Evolutionary conservation across 1,284 basidiomycete genomes (phyloP).

Genomic region (Coniophora puteana): DNA sequence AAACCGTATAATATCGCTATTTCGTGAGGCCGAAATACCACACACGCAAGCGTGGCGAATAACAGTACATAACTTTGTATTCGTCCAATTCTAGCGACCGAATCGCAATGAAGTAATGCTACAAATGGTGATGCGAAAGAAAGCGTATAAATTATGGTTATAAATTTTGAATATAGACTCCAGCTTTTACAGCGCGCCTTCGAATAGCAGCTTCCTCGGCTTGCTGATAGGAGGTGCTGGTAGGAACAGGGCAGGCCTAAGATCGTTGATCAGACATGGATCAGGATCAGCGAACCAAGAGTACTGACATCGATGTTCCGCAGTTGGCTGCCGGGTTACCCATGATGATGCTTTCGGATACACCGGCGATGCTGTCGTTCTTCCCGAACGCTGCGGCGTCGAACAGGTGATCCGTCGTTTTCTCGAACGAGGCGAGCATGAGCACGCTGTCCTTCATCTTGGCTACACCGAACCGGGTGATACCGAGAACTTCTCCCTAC

Average conservation of each 20-base stretch:
- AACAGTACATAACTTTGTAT: too few relatives aligned
- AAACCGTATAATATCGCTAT: too few relatives aligned
- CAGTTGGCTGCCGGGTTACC: slow-evolving; percentile 96
- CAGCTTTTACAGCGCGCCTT: slow-evolving; percentile 39
- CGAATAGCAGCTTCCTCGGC: slow-evolving; percentile 54
- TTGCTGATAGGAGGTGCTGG: slow-evolving; percentile 50
- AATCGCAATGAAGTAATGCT: too few relatives aligned
- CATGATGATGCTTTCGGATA: slow-evolving; percentile 99
- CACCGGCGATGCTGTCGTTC: slow-evolving; percentile 92
- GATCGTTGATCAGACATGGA: slow-evolving; percentile 4
- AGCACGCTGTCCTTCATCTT: slow-evolving; percentile 99
- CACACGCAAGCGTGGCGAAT: too few relatives aligned
- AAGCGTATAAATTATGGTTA: neutral
- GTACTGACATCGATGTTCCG: slow-evolving; percentile 86
- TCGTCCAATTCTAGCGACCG: too few relatives aligned
- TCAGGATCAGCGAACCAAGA: slow-evolving; percentile 1
- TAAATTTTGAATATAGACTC: neutral
- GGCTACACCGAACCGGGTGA: slow-evolving; percentile 99
- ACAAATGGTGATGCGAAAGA: neutral
- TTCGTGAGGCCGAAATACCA: too few relatives aligned
- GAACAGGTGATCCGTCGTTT: slow-evolving; percentile 98
- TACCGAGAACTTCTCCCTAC: slow-evolving; percentile 97
- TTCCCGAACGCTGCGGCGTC: slow-evolving; percentile 97
- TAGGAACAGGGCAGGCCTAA: slow-evolving; percentile 54
- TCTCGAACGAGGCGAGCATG: slow-evolving; percentile 99